These are phyloP conservation scores for Galerina sulciceps DNA, from an alignment of 768 basidiomycete genomes.

Conservation along the genomic window DNA sequence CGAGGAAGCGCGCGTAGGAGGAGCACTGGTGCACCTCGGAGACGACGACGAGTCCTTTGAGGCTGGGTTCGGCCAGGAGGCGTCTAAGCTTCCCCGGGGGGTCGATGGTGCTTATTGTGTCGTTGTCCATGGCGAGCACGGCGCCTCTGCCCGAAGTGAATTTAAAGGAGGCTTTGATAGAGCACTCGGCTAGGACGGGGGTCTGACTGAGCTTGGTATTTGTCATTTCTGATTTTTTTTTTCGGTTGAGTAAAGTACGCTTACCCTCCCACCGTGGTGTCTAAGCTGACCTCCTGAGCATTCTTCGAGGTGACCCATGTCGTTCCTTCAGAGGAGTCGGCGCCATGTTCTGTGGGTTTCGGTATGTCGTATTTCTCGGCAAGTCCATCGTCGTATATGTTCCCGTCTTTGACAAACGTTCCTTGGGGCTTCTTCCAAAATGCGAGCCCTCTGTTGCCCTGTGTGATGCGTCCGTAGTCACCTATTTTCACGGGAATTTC, in stretches of 20 bases:
- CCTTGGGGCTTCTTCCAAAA: slow-evolving; percentile 27
- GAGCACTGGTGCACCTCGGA: slow-evolving; percentile 37
- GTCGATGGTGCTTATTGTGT: slow-evolving; percentile 28
- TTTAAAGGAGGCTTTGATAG: slow-evolving; percentile 29
- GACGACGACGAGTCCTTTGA: slow-evolving; percentile 31
- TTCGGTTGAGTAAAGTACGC: neutral
- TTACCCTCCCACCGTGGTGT: slow-evolving; percentile 14
- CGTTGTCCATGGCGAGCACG: slow-evolving; percentile 33
- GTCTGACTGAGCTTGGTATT: slow-evolving; percentile 19
- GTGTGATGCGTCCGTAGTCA: slow-evolving; percentile 34
- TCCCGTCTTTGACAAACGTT: slow-evolving; percentile 34
- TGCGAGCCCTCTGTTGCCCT: slow-evolving; percentile 9
- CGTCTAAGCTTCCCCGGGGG: slow-evolving; percentile 28
- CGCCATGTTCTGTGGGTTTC: slow-evolving; percentile 22
- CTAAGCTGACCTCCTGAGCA: slow-evolving; percentile 24
- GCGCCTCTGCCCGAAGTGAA: slow-evolving; percentile 31
- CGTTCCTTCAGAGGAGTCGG: slow-evolving; percentile 18
- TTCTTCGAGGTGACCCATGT: slow-evolving; percentile 33
- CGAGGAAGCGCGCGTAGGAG: slow-evolving; percentile 34
- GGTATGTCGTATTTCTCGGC: slow-evolving; percentile 28
- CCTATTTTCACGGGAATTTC: slow-evolving; percentile 31
- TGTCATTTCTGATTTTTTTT: neutral
- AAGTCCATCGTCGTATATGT: slow-evolving; percentile 31
- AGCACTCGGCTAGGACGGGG: slow-evolving; percentile 27
- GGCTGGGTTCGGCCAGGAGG: slow-evolving; percentile 26